A percentile compares a stretch with the other conserved stretches of the same genome.
Conservation (phyloP, 768 basidiomycete genomes). For the Lentinula guzmanii region DNA sequence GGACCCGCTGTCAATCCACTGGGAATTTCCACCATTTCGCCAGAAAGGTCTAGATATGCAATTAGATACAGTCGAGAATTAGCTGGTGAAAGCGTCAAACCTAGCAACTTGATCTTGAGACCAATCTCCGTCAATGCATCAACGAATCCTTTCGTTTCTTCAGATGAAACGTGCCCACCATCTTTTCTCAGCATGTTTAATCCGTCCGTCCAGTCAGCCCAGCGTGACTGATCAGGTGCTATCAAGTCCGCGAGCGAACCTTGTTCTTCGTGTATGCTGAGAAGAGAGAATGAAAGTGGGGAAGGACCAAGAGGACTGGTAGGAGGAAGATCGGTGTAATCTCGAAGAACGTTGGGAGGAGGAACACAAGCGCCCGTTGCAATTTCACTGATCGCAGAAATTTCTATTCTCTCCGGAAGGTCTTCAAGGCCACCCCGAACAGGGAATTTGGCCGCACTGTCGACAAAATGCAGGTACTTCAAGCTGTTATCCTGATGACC, state of each 20-base stretch:
- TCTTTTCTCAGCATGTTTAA: conserved; percentile 81
- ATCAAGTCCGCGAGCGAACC: conserved; percentile 68
- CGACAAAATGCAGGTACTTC: conserved; percentile 82
- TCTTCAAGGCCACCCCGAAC: conserved; percentile 82
- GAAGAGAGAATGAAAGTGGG: conserved; percentile 70
- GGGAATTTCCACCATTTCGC: conserved; percentile 87
- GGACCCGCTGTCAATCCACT: conserved; percentile 71
- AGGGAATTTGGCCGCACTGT: conserved; percentile 73
- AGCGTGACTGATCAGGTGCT: conserved; percentile 69
- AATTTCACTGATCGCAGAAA: conserved; percentile 74
- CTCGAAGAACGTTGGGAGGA: conserved; percentile 58
- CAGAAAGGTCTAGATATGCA: conserved; percentile 63
- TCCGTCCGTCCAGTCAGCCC: conserved; percentile 95
- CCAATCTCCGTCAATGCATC: conserved; percentile 87
- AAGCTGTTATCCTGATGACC: conserved; percentile 63
- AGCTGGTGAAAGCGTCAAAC: conserved; percentile 31
- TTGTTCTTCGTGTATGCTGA: conserved; percentile 50
- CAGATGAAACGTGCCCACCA: conserved; percentile 76
- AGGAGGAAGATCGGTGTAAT: conserved; percentile 53
- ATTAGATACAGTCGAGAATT: not conserved
- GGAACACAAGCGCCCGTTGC: conserved; percentile 67
- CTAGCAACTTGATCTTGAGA: conserved; percentile 83
- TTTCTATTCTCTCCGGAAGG: conserved; percentile 80
- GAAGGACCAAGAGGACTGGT: conserved; percentile 50
- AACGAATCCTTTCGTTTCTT: conserved; percentile 83